These are phyloP conservation scores for Chytriomyces hyalinus DNA, from an alignment of 192 early-diverging fungal genomes.

Conservation along the genomic window DNA sequence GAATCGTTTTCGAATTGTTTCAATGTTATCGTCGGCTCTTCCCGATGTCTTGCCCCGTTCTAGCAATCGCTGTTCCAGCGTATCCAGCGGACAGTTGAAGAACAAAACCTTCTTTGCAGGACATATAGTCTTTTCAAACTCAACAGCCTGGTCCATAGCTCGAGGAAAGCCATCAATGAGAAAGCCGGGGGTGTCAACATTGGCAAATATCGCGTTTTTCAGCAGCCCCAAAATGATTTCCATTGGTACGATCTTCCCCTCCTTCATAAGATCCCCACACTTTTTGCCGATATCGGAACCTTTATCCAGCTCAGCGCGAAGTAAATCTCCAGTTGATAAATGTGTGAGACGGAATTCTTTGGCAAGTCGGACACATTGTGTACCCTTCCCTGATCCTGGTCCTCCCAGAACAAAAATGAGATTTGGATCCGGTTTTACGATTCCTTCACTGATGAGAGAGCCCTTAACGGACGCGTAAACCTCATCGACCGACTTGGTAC, in stretches of 20 bases:
- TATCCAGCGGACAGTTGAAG: constrained; percentile 58
- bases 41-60: constrained; percentile 62
- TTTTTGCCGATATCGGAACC: constrained; percentile 62
- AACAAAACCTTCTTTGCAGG: constrained; percentile 41
- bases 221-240: constrained; percentile 43
- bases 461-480: not conserved
- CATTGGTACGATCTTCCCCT: constrained; percentile 88
- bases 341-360: constrained; percentile 87
- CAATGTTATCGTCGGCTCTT: constrained; percentile 62
- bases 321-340: constrained; percentile 90
- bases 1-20: constrained; percentile 63
- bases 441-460: not conserved
- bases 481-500: constrained; percentile 23
- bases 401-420: constrained; percentile 54
- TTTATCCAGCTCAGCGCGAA: constrained; percentile 77
- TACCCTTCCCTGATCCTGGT: constrained; percentile 71
- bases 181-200: constrained; percentile 33
- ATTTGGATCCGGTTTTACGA: constrained; percentile 22
- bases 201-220: constrained; percentile 37
- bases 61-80: constrained; percentile 56
- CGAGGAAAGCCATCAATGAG: constrained; percentile 60
- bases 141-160: constrained; percentile 47
- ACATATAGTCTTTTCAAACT: constrained; percentile 56
- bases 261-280: constrained; percentile 81
- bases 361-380: constrained; percentile 82